These are phyloP conservation scores for Lanmaoa pseudosensibilis DNA, from an alignment of 768 basidiomycete genomes.

Conservation along the genomic window DNA sequence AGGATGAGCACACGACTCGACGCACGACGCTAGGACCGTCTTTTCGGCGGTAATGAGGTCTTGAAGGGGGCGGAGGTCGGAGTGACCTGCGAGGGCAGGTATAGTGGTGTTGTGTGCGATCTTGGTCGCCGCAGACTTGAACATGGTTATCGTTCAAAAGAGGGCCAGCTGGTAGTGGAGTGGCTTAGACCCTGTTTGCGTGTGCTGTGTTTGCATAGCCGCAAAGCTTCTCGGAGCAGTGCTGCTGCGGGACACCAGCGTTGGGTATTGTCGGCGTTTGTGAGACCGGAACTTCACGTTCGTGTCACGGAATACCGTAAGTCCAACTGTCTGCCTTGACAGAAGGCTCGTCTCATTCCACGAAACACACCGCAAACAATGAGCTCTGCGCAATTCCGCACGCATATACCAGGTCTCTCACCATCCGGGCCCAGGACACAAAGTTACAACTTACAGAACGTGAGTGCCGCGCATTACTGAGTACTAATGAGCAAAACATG, in stretches of 20 bases:
- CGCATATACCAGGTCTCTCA: too few species aligned
- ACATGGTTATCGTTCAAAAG: constrained; percentile 47
- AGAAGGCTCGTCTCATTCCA: too few species aligned
- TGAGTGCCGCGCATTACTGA: too few species aligned
- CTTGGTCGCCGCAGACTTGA: constrained; percentile 74
- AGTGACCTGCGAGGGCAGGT: constrained; percentile 67
- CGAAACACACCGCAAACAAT: too few species aligned
- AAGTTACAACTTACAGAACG: too few species aligned
- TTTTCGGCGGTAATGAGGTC: constrained; percentile 92
- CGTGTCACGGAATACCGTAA: too few species aligned
- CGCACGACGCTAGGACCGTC: constrained; percentile 70
- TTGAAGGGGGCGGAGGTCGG: constrained; percentile 78
- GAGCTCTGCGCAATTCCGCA: not conserved
- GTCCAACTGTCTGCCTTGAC: too few species aligned
- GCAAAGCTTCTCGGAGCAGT: not conserved
- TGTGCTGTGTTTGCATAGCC: constrained; percentile 1
- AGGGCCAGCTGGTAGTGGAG: constrained; percentile 5
- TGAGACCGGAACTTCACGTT: too few species aligned
- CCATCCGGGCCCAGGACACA: too few species aligned
- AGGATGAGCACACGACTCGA: constrained; percentile 9
- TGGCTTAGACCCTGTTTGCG: not conserved
- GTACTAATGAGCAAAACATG: too few species aligned
- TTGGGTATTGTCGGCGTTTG: too few species aligned
- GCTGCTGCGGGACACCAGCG: too few species aligned
- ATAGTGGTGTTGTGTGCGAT: constrained; percentile 89